A percentile compares a stretch with the other conserved stretches of the same genome.
These are phyloP conservation scores for Sphaerulina vaccinii DNA, from an alignment of 2,329 filamentous ascomycete species.

Conservation along the genomic window DNA sequence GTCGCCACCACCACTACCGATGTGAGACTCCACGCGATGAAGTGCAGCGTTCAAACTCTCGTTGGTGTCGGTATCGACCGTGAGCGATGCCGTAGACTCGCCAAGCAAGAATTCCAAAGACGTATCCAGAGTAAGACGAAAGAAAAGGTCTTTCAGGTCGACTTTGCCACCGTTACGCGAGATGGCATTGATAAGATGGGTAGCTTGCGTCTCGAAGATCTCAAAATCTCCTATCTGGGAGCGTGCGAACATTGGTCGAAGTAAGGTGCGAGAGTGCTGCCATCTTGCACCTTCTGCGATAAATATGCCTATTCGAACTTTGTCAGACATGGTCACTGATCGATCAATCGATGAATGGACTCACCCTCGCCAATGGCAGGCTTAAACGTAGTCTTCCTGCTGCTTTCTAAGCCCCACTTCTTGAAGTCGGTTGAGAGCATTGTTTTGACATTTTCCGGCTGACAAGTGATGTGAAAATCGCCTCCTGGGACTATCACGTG, in stretches of 20 bases:
- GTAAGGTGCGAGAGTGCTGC: conserved; percentile 32
- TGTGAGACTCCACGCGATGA: conserved; percentile 20
- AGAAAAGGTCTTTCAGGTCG: conserved; percentile 62
- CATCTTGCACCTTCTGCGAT: conserved; percentile 42
- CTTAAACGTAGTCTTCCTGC: not conserved
- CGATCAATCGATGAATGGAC: not conserved
- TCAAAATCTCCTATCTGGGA: not conserved
- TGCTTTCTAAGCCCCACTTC: not conserved
- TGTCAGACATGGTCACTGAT: not conserved
- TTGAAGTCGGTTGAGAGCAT: conserved; percentile 11
- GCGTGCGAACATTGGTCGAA: conserved; percentile 51
- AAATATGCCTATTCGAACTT: conserved; percentile 33
- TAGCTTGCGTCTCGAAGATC: conserved; percentile 3
- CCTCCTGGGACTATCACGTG: conserved; percentile 1
- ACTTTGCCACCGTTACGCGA: conserved; percentile 54
- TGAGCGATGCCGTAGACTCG: conserved; percentile 35
- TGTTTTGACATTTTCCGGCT: conserved; percentile 16
- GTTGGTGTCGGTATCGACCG: conserved; percentile 7
- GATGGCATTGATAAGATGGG: conserved; percentile 37
- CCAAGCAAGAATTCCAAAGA: conserved; percentile 67
- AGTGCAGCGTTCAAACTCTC: conserved; percentile 16
- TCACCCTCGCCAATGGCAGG: conserved; percentile 1
- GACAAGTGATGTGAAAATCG: conserved; percentile 30
- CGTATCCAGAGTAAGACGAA: conserved; percentile 63
- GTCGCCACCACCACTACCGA: conserved; percentile 5